These are phyloP conservation scores for Daedaleopsis nitida DNA, from an alignment of 768 basidiomycete genomes.

Conservation along the genomic window DNA sequence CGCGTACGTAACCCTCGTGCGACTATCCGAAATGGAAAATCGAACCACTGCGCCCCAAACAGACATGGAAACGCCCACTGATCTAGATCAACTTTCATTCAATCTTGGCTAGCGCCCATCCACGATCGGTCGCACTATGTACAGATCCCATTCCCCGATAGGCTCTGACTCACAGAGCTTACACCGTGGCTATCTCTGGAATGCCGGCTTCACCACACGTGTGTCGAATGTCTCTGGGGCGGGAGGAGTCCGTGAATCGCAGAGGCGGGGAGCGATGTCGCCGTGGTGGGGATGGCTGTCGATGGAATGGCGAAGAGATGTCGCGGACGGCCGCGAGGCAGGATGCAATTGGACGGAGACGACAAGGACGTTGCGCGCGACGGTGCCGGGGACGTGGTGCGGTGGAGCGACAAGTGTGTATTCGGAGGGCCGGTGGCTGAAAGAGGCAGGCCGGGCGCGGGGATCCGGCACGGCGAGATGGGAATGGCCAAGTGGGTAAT, in stretches of 20 bases:
- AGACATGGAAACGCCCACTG: slow-evolving; percentile 10
- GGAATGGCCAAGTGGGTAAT: slow-evolving; percentile 10
- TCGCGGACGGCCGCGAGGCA: slow-evolving; percentile 20
- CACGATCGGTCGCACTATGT: slow-evolving; percentile 9
- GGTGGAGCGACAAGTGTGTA: slow-evolving; percentile 2
- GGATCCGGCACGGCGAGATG: slow-evolving; percentile 1
- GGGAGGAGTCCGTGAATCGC: slow-evolving; percentile 9
- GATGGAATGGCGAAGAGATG: slow-evolving; percentile 15
- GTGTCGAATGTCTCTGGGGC: slow-evolving; percentile 3
- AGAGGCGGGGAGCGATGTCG: neutral
- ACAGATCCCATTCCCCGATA: slow-evolving; percentile 14
- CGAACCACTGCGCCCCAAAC: slow-evolving; percentile 1
- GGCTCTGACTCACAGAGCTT: neutral
- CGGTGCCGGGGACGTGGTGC: slow-evolving; percentile 15
- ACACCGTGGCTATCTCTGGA: neutral
- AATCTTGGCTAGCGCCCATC: slow-evolving; percentile 13
- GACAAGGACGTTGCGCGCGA: neutral
- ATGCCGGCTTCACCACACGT: neutral
- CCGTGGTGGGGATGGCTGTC: slow-evolving; percentile 6
- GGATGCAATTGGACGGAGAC: slow-evolving; percentile 13
- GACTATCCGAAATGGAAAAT: neutral
- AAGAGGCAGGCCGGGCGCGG: slow-evolving; percentile 9
- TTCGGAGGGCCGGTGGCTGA: neutral
- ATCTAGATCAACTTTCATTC: slow-evolving; percentile 17
- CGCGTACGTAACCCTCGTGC: slow-evolving; percentile 1